These are phyloP conservation scores for Sporothrix globosa DNA, from an alignment of 2,329 filamentous ascomycete species.

Conservation along the genomic window DNA sequence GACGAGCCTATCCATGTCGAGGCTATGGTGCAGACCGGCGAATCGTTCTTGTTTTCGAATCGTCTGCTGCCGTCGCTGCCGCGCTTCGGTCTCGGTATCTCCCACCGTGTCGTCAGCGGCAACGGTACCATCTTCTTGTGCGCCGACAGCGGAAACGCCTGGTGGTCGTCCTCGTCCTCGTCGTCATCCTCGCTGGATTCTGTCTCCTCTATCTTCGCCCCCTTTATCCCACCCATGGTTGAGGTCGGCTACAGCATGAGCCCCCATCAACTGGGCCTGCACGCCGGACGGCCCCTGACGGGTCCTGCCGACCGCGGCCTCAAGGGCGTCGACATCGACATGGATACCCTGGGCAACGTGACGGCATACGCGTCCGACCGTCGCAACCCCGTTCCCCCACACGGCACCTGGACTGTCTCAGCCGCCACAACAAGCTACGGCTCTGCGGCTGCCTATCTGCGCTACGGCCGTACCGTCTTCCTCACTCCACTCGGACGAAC, in stretches of 20 bases:
- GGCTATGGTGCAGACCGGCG: constrained; percentile 38
- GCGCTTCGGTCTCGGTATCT: constrained; percentile 38
- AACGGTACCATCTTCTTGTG: constrained; percentile 46
- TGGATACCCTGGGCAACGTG: constrained; percentile 36
- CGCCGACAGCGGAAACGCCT: constrained; percentile 49
- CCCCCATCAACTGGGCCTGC: constrained; percentile 42
- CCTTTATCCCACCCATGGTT: constrained; percentile 44
- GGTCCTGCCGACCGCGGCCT: constrained; percentile 44
- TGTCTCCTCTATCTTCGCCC: constrained; percentile 32
- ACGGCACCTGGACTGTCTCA: constrained; percentile 48
- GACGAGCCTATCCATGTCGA: constrained; percentile 45
- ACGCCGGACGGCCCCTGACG: constrained; percentile 42
- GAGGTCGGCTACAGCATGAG: constrained; percentile 49
- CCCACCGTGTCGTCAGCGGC: constrained; percentile 30
- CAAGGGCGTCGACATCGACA: constrained; percentile 45
- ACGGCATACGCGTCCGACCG: not conserved
- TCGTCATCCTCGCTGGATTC: constrained; percentile 6
- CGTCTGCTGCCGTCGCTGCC: constrained; percentile 38
- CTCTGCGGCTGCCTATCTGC: constrained; percentile 44
- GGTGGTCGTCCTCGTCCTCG: constrained; percentile 37
- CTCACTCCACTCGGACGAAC: constrained; percentile 37
- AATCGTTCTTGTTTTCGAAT: constrained; percentile 26
- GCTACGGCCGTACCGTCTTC: constrained; percentile 45
- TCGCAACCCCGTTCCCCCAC: constrained; percentile 10
- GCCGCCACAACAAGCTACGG: constrained; percentile 41